A percentile compares a stretch with the other conserved stretches of the same genome.
phyloP scores from a whole-genome alignment of 1,284 basidiomycete genomes.

The Flammula alnicola region DNA sequence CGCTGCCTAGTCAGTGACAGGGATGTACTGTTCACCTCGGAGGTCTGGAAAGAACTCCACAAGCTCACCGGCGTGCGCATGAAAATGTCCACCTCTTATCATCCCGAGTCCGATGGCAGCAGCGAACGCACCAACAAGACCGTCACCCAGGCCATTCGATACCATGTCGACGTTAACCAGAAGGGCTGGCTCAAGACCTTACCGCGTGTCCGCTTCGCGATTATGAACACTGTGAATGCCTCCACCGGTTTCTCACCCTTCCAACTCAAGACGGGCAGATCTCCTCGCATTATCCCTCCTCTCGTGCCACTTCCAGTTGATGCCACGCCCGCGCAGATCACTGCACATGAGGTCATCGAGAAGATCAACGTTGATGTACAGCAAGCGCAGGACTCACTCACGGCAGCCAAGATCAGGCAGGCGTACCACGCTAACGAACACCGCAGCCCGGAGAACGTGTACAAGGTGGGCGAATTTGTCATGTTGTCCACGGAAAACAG shows the following conservation, averaged over 20 bases:
- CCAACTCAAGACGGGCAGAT: slow-evolving; percentile 5
- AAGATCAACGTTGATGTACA: not conserved
- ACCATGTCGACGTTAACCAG: slow-evolving; percentile 42
- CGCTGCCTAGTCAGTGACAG: slow-evolving; percentile 29
- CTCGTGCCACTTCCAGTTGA: not conserved
- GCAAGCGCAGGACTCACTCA: not conserved
- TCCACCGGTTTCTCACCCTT: slow-evolving; percentile 14
- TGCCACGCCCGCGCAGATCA: not conserved
- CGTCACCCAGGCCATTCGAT: slow-evolving; percentile 37
- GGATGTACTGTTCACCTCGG: slow-evolving; percentile 30
- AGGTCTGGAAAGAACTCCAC: slow-evolving; percentile 31
- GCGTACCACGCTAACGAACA: slow-evolving; percentile 10
- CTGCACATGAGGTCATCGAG: not conserved
- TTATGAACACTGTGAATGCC: slow-evolving; percentile 14
- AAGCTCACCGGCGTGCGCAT: slow-evolving; percentile 33
- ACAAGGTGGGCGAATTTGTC: slow-evolving; percentile 1
- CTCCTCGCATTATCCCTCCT: slow-evolving; percentile 1
- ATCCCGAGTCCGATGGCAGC: slow-evolving; percentile 32
- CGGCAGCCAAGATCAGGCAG: slow-evolving; percentile 2
- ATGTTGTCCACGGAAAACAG: not conserved
- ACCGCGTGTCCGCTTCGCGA: slow-evolving; percentile 11
- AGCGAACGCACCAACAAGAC: slow-evolving; percentile 40
- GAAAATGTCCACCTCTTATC: slow-evolving; percentile 38
- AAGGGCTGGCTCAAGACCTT: slow-evolving; percentile 40
- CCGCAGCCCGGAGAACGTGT: not conserved